Conservation (phyloP, 1,139 yeast species). For the Pichia sp. region DNA sequence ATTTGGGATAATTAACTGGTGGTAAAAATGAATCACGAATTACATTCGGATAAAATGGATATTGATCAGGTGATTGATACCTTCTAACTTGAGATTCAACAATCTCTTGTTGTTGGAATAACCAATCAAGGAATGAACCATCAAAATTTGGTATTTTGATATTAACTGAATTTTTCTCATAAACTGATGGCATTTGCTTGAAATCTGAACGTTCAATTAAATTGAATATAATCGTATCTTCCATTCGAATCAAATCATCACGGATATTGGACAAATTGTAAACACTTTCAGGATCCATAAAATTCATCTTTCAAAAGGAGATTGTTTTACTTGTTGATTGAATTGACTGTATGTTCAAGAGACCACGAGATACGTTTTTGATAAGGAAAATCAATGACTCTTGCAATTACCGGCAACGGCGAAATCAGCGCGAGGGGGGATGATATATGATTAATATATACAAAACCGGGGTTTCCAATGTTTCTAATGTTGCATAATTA, state of each 20-base stretch:
- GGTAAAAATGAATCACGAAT: slow-evolving; percentile 70
- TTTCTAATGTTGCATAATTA: no score
- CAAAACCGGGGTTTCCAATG: no score
- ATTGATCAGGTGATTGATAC: slow-evolving; percentile 91
- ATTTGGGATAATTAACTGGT: slow-evolving; percentile 65
- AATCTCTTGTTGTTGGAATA: slow-evolving; percentile 65
- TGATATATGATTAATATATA: no score
- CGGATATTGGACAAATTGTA: slow-evolving; percentile 77
- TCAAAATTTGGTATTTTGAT: slow-evolving; percentile 54
- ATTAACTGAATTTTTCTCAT: slow-evolving; percentile 48
- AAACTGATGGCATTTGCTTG: slow-evolving; percentile 67
- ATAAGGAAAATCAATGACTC: no score
- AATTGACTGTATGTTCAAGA: no score
- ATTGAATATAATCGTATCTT: slow-evolving; percentile 88
- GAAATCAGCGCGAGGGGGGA: no score
- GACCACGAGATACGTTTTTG: no score
- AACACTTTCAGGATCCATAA: slow-evolving; percentile 75
- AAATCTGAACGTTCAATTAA: slow-evolving; percentile 92
- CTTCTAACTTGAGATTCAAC: slow-evolving; percentile 82
- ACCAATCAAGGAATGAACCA: slow-evolving; percentile 85
- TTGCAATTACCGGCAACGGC: no score
- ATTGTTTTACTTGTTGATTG: no score
- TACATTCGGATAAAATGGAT: slow-evolving; percentile 76
- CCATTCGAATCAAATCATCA: slow-evolving; percentile 82
- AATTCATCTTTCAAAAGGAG: slow-evolving; percentile 87